Evolutionary conservation across 2,329 filamentous ascomycete genomes (phyloP), one percentile per base, ranked within the genome.

Genomic region (Neofusicoccum laricinum): DNA sequence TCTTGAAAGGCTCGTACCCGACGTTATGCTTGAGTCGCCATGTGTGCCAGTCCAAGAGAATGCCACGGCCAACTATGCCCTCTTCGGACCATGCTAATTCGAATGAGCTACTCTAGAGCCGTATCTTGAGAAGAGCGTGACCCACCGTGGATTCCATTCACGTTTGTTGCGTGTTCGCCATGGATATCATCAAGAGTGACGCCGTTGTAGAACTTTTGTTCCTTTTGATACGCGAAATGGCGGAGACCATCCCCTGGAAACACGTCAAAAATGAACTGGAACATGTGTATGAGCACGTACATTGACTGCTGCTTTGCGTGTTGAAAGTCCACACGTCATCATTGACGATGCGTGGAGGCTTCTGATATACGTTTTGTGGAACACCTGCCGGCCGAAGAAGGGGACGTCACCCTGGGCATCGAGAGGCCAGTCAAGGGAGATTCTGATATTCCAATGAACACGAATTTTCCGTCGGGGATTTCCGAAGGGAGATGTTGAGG

Each of bases 381-480:
- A 86, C 2, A 79, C 73, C 65, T 83, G 80, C 15, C 87, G 81
- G 64, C 80, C 77, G 73, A 88, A 87, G 71, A 86, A 84, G 17
- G 84, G 79, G 10, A 80, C 71, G 50, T 81, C 74, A 36, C 80
- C 45, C 45, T 64, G 82, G 11, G 83, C 82, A 73, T 86, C 79
- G 4, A 89, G 78, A 0, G 85, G 80, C 80, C 86, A 86, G 75
- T 89, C 86, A 19, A 88, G 80, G 1, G 84, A 86, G 59, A 89
- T 58, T 41, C 62, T 64, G 11, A n/a, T 7, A 25, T 25, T 14
- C 11, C 17, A 14, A 15, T 19, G 12, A 21, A 11, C 3, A 6
- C 15, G 2, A 19, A 5, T 53, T 10, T 2, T 17, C 21, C 17
- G 30, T 14, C 5, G 36, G 32, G 14, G 17, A 14, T 21, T 32